These are phyloP conservation scores for Mycoemilia scoparia DNA, from an alignment of 192 early-diverging fungal species.

Conservation along the genomic window DNA sequence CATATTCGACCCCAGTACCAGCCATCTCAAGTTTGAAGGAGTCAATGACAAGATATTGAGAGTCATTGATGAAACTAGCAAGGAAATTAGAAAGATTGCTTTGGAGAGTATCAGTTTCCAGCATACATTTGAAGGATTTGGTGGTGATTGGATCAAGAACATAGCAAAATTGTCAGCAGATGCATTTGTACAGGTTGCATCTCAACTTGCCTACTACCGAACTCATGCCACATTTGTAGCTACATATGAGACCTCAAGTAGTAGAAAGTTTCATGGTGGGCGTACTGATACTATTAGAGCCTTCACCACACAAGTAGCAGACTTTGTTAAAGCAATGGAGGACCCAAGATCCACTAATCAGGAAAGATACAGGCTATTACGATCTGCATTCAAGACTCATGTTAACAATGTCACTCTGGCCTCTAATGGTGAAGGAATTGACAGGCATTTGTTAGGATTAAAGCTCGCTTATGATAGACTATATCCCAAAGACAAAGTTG, in stretches of 20 bases:
- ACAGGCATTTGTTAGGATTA: constrained; percentile 61
- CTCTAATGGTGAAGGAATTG: constrained; percentile 50
- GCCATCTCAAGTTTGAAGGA: background rate
- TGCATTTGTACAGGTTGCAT: constrained; percentile 61
- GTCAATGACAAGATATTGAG: background rate
- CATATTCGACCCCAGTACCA: constrained; percentile 7
- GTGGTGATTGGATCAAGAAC: background rate
- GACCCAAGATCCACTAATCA: constrained; percentile 13
- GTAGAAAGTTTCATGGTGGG: constrained; percentile 48
- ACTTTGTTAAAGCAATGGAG: constrained; percentile 47
- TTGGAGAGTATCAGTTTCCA: background rate
- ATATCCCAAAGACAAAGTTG: background rate
- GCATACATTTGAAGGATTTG: background rate
- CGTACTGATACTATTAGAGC: constrained; percentile 72
- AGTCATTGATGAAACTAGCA: background rate
- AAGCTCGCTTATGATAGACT: constrained; percentile 9
- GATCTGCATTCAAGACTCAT: constrained; percentile 40
- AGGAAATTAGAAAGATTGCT: background rate
- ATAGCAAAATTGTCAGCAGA: constrained; percentile 27
- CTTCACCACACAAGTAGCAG: constrained; percentile 36
- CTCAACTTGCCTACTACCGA: constrained; percentile 62
- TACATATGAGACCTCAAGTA: constrained; percentile 63
- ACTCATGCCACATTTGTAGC: constrained; percentile 35
- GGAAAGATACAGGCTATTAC: constrained; percentile 22
- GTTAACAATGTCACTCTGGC: constrained; percentile 37